Base-by-base conservation (phyloP, 345 rosid genomes). In the Excoecaria agallocha region DNA sequence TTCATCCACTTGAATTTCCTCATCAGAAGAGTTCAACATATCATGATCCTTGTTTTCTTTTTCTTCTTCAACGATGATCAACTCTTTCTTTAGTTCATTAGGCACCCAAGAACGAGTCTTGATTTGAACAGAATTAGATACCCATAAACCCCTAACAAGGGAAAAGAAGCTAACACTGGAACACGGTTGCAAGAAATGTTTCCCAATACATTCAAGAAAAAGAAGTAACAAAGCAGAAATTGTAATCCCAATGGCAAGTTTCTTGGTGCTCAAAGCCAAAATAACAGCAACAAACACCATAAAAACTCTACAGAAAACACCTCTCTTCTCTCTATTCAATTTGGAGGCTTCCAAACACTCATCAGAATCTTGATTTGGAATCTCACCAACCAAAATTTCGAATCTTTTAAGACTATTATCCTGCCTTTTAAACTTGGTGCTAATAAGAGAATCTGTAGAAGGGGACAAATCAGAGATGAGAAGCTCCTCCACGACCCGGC, bases 181-280 rank as follows among this genome's bases (percentile, higher is more conserved):
- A 43, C 85, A 83, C 43, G 84, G 81, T 43, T 73, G 77, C 12
- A 77, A 25, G 60, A 75, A 82, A 59, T 12, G 83, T 30, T 77
- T 76, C 70, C 85, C 84, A 13, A 78, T 80, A 41, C 71, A 51
- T 75, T 90, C 96, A 17, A 90, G 82, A 4, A 85, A 77, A 59
- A 89, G 68, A 16, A 93, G 90, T 0, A 81, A 35, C 39, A 87
- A 85, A 19, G 97, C 90, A 16, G 91, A 89, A 85, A 83, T 45
- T 52, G 90, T 90, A 15, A 93, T 74, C 38, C 89, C 93, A 11
- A 88, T 72, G 67, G 84, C 86, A 17, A 93, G 79, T 68, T 73
- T 79, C 55, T 78, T 86, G 51, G 85, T 80, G 69, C 92, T 84
- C 71, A 90, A 79, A 25, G 89, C 91, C 43, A 91, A 79, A 62